Base-by-base conservation (phyloP, 805 yeast genomes). In the Kodamaea hsintzibuensis region DNA sequence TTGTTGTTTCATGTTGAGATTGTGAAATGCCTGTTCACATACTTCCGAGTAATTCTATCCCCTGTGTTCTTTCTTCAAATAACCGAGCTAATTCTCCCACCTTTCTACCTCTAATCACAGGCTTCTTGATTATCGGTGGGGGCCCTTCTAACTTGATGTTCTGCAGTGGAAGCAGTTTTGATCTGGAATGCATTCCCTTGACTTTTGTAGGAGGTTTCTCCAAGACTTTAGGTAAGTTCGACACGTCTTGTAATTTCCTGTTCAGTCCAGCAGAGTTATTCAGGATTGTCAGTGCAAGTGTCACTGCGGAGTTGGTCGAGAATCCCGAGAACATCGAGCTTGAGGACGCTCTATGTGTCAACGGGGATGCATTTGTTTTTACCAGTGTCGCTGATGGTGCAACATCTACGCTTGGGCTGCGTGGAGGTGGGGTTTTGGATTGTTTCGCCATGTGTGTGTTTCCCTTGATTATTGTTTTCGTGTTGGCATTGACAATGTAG, bases 21-120 rank as follows among this genome's bases (percentile, higher is more conserved):
- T 16, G 14, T 18, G 22, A 2, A 14, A 40, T 16, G 44, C 22
- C 12, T 3, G 5, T 14, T 43, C 47, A 43, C 47, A 71, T 60
- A 18, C 63, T 61, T 45, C 57, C 62, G 39, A 72, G 58, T 19
- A 76, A 60, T 52, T 74, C 76, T 48, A 74, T 60, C 1, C 77
- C 80, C 53, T 74, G 69, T 3, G 72, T 64, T 58, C 86, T 71
- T 62, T 85, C 89, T 62, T 86, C 91, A 58, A 82, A 86, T 40
- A 85, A 66, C 54, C 77, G 79, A 1, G 90, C 87, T 55, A 86
- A 70, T 61, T 81, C 84, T 10, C 84, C 81, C 1, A 86, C 90
- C 66, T 82, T 82, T 50, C 81, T 74, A 10, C 83, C 85, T 14
- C 84, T 64, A 10, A 80, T 73, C 6, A 82, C 82, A 5, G 79